Conservation (phyloP, 192 early-diverging fungal species). For the Phlyctochytrium planicorne region DNA sequence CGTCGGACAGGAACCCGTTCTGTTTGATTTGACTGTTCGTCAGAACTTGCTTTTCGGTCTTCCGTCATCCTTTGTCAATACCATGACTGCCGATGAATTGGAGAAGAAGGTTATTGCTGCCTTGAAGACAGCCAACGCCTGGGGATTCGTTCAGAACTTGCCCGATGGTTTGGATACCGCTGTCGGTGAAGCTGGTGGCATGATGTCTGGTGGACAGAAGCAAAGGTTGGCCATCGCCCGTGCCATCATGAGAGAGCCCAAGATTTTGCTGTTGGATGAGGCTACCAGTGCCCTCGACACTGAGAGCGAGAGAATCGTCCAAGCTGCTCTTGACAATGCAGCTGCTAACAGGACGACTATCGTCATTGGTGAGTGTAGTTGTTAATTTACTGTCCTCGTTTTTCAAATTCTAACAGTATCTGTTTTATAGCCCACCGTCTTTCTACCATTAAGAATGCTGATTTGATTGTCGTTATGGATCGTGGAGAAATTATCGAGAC, state of each 20-base stretch:
- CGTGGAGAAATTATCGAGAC: slow-evolving; percentile 58
- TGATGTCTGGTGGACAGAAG: slow-evolving; percentile 86
- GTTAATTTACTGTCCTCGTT: not conserved
- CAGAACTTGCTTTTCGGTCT: slow-evolving; percentile 74
- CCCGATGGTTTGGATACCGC: slow-evolving; percentile 80
- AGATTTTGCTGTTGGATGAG: slow-evolving; percentile 68
- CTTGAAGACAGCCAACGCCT: slow-evolving; percentile 64
- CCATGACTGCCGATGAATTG: slow-evolving; percentile 52
- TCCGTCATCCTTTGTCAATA: slow-evolving; percentile 56
- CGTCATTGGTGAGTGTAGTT: slow-evolving; percentile 54
- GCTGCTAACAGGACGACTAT: slow-evolving; percentile 74
- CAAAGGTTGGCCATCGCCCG: slow-evolving; percentile 96
- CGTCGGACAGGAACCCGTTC: slow-evolving; percentile 88
- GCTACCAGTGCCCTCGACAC: slow-evolving; percentile 61
- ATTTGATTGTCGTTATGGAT: slow-evolving; percentile 81
- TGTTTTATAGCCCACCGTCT: slow-evolving; percentile 69
- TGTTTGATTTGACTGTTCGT: slow-evolving; percentile 72
- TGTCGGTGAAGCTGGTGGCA: slow-evolving; percentile 71
- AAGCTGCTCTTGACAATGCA: slow-evolving; percentile 46
- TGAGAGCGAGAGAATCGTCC: slow-evolving; percentile 51
- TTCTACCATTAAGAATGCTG: slow-evolving; percentile 82
- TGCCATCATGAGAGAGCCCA: slow-evolving; percentile 80
- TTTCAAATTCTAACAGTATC: too few relatives aligned
- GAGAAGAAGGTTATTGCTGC: slow-evolving; percentile 40
- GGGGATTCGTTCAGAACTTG: slow-evolving; percentile 80